Conservation (phyloP, 2,329 filamentous ascomycete genomes). For the Xylariomycetidae sp. region DNA sequence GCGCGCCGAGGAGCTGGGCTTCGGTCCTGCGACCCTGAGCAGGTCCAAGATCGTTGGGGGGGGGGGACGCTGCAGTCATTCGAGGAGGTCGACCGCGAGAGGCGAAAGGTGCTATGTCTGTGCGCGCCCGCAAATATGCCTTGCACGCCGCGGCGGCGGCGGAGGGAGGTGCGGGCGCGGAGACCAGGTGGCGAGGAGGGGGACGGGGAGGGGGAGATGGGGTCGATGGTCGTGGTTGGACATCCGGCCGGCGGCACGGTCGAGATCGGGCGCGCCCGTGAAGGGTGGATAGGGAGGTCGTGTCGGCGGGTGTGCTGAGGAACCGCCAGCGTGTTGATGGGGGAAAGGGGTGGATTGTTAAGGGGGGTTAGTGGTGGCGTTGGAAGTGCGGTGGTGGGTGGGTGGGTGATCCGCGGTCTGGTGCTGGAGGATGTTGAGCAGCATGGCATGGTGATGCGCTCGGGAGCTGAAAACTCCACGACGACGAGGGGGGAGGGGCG, state of each 20-base stretch:
- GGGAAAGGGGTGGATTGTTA: background rate
- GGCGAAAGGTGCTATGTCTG: constrained; percentile 34
- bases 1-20: constrained; percentile 24
- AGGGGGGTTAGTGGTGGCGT: no score
- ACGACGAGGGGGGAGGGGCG: no score
- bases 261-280: background rate
- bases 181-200: background rate
- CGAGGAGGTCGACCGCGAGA: no score
- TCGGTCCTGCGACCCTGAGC: constrained; percentile 6
- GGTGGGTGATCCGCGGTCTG: no score
- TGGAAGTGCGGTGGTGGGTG: no score
- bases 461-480: no score
- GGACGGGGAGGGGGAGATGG: background rate
- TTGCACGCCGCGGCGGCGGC: constrained; percentile 5
- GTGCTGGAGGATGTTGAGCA: no score
- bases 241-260: background rate
- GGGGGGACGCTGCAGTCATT: constrained; percentile 32
- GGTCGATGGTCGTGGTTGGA: background rate
- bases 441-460: no score
- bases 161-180: constrained; percentile 2
- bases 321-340: background rate
- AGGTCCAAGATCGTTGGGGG: no score
- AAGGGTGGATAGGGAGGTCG: background rate
- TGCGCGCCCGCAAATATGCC: constrained; percentile 32
- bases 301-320: background rate